These are phyloP conservation scores for Plasmopara viticola DNA, from an alignment of 352 stramenopile species.

Conservation along the genomic window DNA sequence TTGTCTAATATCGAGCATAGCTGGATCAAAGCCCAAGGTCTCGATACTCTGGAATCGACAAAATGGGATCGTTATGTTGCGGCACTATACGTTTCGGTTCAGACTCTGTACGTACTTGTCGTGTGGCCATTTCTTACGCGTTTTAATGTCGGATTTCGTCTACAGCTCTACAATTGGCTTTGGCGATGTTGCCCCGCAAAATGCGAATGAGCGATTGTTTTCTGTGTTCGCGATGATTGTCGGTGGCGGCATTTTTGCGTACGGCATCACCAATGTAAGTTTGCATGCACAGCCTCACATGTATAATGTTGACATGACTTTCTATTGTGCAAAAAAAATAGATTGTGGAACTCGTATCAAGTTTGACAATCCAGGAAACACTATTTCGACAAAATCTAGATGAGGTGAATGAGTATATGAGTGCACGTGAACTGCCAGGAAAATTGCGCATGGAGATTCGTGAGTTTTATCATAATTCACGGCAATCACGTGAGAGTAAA, in stretches of 20 bases:
- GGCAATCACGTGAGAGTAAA: conserved; percentile 57
- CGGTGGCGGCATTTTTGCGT: conserved; percentile 66
- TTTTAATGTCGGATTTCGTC: no score
- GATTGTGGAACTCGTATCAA: conserved; percentile 71
- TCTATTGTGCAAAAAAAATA: conserved; percentile 4
- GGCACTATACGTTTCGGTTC: no score
- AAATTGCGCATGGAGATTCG: conserved; percentile 69
- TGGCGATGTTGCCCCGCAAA: conserved; percentile 42
- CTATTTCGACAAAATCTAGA: conserved; percentile 66
- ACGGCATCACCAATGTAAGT: conserved; percentile 72
- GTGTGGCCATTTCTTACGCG: no score
- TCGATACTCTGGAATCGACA: no score
- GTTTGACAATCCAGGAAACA: conserved; percentile 56
- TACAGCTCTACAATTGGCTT: conserved; percentile 27
- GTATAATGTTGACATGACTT: background rate
- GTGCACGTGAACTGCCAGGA: conserved; percentile 52
- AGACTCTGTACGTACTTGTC: no score
- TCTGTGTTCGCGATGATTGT: conserved; percentile 69
- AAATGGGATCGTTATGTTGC: no score
- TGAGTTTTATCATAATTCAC: conserved; percentile 74
- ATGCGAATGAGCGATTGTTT: conserved; percentile 55
- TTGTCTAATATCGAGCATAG: no score
- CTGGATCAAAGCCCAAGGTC: no score
- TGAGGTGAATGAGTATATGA: conserved; percentile 80
- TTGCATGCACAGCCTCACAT: background rate